Base-by-base conservation (phyloP, 345 rosid genomes). In the Microcos paniculata region DNA sequence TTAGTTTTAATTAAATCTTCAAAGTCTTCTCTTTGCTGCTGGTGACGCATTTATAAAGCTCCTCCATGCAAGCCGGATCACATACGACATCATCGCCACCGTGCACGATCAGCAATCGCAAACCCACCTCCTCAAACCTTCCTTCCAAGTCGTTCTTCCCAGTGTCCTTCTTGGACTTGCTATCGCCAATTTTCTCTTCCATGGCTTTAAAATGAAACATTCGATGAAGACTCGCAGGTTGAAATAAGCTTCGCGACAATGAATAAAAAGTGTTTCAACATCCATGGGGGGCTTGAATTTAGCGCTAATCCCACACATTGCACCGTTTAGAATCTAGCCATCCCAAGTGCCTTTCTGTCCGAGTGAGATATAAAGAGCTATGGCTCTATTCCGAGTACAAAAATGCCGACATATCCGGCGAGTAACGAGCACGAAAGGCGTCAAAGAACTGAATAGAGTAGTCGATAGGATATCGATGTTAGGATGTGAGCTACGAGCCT, bases 241-340 rank as follows among this genome's bases (percentile, higher is more conserved):
- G 99, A 97, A 33, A 93, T 48, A 51, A 92, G 81, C 14, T 89
- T 86, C 7, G 98, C 96, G 0, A 80, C 94, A 9, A 85, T 40
- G 78, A 82, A 45, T n/a, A n/a, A n/a, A n/a, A n/a, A n/a, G n/a
- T n/a, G n/a, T n/a, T n/a, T n/a, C n/a, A n/a, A n/a, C n/a, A 97
- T 98, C 97, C 97, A 92, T 10, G n/a, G 91, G 96, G 53, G 98
- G 96, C 85, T 96, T 96, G 85, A 96, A 83, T 79, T 89, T 96
- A 70, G 78, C 85, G 71, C 96, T 93, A 59, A 96, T 92, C 53
- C 98, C 97, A 16, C 98, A 96, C 98, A 96, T 96, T 4, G 98
- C 98, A 0, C 97, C 98, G 76, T 88, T 93, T 24, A 96, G 83
- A 76, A 96, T 73, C 75, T 93, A 78, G 26, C 98, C 99, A 33